A percentile compares a stretch with the other conserved stretches of the same genome.
Evolutionary conservation across 1,284 basidiomycete species (phyloP).

Genomic region (Papiliotrema terrestris): DNA sequence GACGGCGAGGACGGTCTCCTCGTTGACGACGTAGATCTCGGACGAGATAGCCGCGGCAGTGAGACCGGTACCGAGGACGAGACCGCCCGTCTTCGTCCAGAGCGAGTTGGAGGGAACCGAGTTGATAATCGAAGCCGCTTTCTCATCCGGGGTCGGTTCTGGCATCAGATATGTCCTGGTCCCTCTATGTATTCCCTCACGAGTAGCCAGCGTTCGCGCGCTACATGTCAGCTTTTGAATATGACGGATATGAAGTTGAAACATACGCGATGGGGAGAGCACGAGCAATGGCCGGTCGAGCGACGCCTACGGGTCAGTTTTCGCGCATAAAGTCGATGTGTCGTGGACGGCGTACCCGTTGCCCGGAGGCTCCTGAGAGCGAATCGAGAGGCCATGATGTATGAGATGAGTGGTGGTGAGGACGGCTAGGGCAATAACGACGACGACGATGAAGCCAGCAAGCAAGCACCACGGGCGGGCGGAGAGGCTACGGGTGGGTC

Average conservation of each 20-base stretch:
- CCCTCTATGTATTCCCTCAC: slow-evolving; percentile 21
- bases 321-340: background rate
- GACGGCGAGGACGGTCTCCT: slow-evolving; percentile 79
- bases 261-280: slow-evolving; percentile 12
- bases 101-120: slow-evolving; percentile 86
- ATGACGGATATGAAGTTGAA: background rate
- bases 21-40: slow-evolving; percentile 96
- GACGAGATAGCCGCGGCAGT: slow-evolving; percentile 91
- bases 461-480: background rate
- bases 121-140: slow-evolving; percentile 87
- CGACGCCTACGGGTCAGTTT: slow-evolving; percentile 16
- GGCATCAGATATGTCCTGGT: slow-evolving; percentile 1
- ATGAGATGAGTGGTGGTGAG: slow-evolving; percentile 3
- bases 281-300: slow-evolving; percentile 25
- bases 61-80: slow-evolving; percentile 85
- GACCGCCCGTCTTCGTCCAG: slow-evolving; percentile 90
- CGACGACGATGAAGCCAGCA: background rate
- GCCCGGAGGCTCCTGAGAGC: slow-evolving; percentile 47
- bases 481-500: slow-evolving; percentile 5
- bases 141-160: slow-evolving; percentile 69
- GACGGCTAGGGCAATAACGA: background rate
- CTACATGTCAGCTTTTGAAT: slow-evolving; percentile 8
- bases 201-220: slow-evolving; percentile 42
- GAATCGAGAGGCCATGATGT: slow-evolving; percentile 49
- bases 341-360: slow-evolving; percentile 29